Base-by-base conservation (phyloP, 2,329 filamentous ascomycete species). In the Aureobasidium sp. region DNA sequence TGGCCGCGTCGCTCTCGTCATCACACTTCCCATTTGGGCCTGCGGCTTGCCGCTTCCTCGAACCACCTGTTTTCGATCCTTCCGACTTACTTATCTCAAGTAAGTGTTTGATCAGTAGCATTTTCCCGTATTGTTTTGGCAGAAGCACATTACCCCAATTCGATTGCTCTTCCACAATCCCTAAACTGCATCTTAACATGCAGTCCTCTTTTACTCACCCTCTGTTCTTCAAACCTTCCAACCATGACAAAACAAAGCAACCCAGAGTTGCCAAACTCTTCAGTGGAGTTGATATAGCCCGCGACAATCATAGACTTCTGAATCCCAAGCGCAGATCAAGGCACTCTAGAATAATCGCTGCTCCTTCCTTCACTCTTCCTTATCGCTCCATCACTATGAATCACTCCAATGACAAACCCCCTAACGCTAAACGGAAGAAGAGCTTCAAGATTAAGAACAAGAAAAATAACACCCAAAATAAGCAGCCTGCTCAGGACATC, bases 11-110 rank as follows among this genome's bases (percentile, higher is more conserved):
- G 32, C 9, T 21, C 32, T 3, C 9, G 54, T 37, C 41, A 48
- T 58, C 32, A 58, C 45, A 41, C 57, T 59, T 59, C 57, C 57
- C 13, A 29, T 9, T 57, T 47, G 11, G 53, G 21, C 44, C 36
- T 48, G 45, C 44, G 25, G 42, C 2, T 5, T 7, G 21, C 30
- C 29, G 14, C 36, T 41, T 42, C 50, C 30, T 36, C 21, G 11
- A 36, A 27, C 34, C 36, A 51, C 21, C 10, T 14, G n/a, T 13
- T 41, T 6, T 30, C 29, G 34, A 36, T 14, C 3, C 5, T 51
- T n/a, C 25, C n/a, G n/a, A 36, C 36, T 29, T 50, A 10, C 36
- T 34, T 36, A 16, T 34, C 21, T 11, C 25, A 6, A 39, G 49
- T 51, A 51, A 51, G 49, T 51, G 34, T 51, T 29, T 51, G 49